Evolutionary conservation across 495 filamentous ascomycete species (phyloP), one percentile per base, ranked within the genome.

Genomic region (Mytilinidion resinicola): DNA sequence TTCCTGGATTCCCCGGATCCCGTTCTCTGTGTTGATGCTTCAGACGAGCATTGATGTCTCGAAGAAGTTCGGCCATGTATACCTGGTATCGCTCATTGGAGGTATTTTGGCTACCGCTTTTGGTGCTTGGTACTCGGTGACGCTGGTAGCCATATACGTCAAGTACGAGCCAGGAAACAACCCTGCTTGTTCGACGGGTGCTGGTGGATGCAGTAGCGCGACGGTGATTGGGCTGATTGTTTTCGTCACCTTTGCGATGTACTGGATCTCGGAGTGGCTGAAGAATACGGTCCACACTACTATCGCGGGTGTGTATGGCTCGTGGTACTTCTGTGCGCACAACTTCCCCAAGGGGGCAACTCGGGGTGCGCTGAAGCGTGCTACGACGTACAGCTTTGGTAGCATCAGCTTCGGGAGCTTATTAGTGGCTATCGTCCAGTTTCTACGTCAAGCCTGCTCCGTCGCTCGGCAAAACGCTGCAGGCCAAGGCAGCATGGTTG

Each of bases 201-300:
- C 75, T 12, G 86, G 85, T 0, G 80, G 81, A n/a, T 96, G 91
- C 69, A 85, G 83, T 57, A 76, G 63, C 3, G 88, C 76, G 14
- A 90, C 86, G 61, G 89, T 96, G 36, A 88, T 89, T 57, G 91
- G 92, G 0, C 73, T 97, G 21, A 73, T 91, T 17, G 86, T 88
- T 21, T 96, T 95, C 72, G 80, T 90, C 52, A 95, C 90, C 0
- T 96, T 96, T 66, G 89, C 90, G 21, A 83, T 80, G 65, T 95
- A 95, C 73, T 97, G 91, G 92, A 83, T 96, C 61, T 86, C 85
- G 21, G 91, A 96, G 68, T 90, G 86, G 80, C 69, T 96, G 56
- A 96, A 96, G 74, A 96, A 96, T 70, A 89, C 86, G 14, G 86
- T 96, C 37, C 91, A 97, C 70, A 86, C 84, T 34, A 90, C 86